These are phyloP conservation scores for Cryptosporidium viatorum DNA, from an alignment of 169 alveolate genomes.

Conservation along the genomic window DNA sequence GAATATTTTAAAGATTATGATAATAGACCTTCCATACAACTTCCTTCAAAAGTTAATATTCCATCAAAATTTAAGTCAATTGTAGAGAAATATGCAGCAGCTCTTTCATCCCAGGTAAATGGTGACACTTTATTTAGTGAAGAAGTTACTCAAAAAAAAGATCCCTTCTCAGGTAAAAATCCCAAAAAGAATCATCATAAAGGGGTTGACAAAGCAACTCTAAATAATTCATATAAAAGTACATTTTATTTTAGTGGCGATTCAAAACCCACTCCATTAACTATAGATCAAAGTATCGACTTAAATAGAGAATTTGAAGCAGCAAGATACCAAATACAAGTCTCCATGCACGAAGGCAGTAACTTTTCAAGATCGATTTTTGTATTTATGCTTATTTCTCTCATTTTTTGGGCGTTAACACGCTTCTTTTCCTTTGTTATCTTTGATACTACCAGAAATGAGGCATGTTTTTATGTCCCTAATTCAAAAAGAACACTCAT, in stretches of 20 bases:
- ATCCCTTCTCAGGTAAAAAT: neutral
- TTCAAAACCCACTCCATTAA: neutral
- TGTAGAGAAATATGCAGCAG: slow-evolving; percentile 60
- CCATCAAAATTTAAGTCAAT: slow-evolving; percentile 61
- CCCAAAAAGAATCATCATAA: neutral
- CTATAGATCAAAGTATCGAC: slow-evolving; percentile 28
- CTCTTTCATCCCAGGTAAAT: slow-evolving; percentile 29
- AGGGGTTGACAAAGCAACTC: slow-evolving; percentile 9
- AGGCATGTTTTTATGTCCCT: slow-evolving; percentile 69
- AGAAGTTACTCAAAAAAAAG: slow-evolving; percentile 12
- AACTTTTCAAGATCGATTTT: slow-evolving; percentile 69
- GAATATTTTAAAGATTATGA: neutral
- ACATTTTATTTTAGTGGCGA: slow-evolving; percentile 43
- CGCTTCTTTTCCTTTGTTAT: slow-evolving; percentile 61
- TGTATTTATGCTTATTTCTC: slow-evolving; percentile 58
- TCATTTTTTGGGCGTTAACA: slow-evolving; percentile 56
- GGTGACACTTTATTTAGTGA: slow-evolving; percentile 22
- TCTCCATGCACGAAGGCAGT: slow-evolving; percentile 65
- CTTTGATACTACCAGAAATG: slow-evolving; percentile 31
- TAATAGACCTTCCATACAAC: slow-evolving; percentile 12
- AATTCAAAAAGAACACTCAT: slow-evolving; percentile 30
- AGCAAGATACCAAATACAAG: slow-evolving; percentile 74
- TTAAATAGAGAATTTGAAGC: slow-evolving; percentile 69
- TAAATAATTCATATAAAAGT: neutral
- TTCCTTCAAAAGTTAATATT: slow-evolving; percentile 32